Base-by-base conservation (phyloP, 2,329 filamentous ascomycete genomes). In the Aspergillus calidoustus region DNA sequence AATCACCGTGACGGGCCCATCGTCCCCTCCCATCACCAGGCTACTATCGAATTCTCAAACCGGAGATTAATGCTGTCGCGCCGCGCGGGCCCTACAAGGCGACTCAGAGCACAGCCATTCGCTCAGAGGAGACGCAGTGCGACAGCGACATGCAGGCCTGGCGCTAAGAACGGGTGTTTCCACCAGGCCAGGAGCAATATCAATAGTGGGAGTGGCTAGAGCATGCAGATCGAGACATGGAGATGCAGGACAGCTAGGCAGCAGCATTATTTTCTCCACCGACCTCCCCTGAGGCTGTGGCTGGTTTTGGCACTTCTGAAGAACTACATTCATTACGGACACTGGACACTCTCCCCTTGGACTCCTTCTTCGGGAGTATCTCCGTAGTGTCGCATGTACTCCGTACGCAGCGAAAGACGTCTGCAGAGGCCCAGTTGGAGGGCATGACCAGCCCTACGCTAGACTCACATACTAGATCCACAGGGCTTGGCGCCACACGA, bases 211-310 rank as follows among this genome's bases (percentile, higher is more conserved):
- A 56, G 41, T 54, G 57, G 59, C 49, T 61, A 58, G 57, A 52
- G 49, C 49, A 28, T 63, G 63, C 61, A 65, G 60, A 63, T 65
- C 64, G 48, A 54, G 48, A 51, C 54, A 19, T 51, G 44, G 43
- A 64, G 31, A 57, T 64, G 62, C 60, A 61, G 49, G 28, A 54
- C 31, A 48, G 57, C 60, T 63, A 69, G 67, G 66, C 67, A 69
- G 67, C 65, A 60, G 62, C 64, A 64, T 65, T 61, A 53, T 48
- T 34, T 13, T 22, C 22, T 28, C 48, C 22, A n/a, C 25, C 44
- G 9, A 15, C 22, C 23, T 22, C 22, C 19, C 19, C 23, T 50
- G 15, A 23, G 23, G 23, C 48, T 50, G 54, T 49, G 30, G 19
- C 46, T 57, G 13, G 30, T 48, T 58, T 30, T 25, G 43, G 48